Conservation (phyloP, 2,329 filamentous ascomycete species). For the Colletotrichum sp. region DNA sequence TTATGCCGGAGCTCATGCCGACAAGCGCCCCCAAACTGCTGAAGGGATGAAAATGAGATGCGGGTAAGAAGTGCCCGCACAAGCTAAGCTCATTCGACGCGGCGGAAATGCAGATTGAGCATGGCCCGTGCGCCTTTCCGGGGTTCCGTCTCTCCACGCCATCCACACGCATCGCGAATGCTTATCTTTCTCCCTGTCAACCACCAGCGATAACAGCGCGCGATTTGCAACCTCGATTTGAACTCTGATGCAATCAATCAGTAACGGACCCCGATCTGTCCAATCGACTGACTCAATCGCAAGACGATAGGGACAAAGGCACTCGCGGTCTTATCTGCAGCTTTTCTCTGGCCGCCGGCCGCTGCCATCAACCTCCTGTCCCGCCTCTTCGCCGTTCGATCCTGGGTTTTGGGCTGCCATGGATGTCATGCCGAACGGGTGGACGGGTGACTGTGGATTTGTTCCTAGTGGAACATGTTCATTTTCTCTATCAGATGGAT, state of each 20-base stretch:
- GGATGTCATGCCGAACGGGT: not conserved
- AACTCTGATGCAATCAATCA: not conserved
- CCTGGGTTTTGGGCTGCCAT: not conserved
- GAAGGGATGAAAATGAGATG: not conserved
- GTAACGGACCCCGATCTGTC: not conserved
- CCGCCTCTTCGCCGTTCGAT: not conserved
- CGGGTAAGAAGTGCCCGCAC: not conserved
- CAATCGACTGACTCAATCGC: not conserved
- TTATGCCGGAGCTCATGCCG: not conserved
- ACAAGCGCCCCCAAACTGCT: not conserved
- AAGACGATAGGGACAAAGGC: not conserved
- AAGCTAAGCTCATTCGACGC: not conserved
- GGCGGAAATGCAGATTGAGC: conserved; percentile 3
- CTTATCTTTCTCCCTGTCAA: conserved; percentile 19
- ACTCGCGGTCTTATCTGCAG: not conserved
- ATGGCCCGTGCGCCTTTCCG: not conserved
- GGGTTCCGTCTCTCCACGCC: conserved; percentile 9
- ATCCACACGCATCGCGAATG: conserved; percentile 17
- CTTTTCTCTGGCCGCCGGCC: conserved; percentile 11
- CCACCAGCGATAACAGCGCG: not conserved
- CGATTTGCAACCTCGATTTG: conserved; percentile 5
- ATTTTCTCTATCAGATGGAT: not conserved
- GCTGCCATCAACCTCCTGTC: not conserved
- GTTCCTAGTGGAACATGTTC: not conserved
- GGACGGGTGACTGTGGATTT: not conserved